Percentiles rank a stretch among this genome's conserved stretches.
Evolutionary conservation across 306 rosid species (phyloP).

Genomic region (Vigna hirtella): DNA sequence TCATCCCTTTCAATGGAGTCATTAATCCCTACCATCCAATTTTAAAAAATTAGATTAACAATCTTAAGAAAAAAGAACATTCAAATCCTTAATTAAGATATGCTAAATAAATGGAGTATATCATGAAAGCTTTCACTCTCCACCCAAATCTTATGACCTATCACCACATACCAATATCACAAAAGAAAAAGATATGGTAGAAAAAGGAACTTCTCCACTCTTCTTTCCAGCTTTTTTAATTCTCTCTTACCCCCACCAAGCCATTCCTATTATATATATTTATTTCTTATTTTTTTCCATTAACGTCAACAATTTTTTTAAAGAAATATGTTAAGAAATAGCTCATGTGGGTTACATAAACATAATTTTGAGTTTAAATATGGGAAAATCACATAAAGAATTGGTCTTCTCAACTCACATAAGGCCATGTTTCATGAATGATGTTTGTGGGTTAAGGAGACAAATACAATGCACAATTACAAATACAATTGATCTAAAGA

Average conservation of each 20-base stretch:
- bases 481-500: no score
- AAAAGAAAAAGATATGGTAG: neutral
- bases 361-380: neutral
- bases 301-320: no score
- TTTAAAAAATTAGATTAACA: neutral
- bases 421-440: neutral
- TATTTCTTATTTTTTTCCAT: no score
- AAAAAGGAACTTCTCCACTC: neutral
- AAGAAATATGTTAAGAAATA: neutral
- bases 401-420: neutral
- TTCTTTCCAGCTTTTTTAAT: no score
- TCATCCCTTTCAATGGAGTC: no score
- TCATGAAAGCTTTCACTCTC: conserved; percentile 5
- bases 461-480: no score
- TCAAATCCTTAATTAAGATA: neutral
- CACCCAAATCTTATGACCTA: conserved; percentile 21
- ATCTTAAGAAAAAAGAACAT: neutral
- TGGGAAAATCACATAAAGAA: neutral
- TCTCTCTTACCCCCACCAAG: neutral
- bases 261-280: neutral
- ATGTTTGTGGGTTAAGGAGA: neutral
- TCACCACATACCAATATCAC: neutral
- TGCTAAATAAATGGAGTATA: neutral
- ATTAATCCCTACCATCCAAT: neutral
- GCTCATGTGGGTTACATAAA: neutral